Conservation (phyloP, 116 monocot genomes). For the Zostera marina region DNA sequence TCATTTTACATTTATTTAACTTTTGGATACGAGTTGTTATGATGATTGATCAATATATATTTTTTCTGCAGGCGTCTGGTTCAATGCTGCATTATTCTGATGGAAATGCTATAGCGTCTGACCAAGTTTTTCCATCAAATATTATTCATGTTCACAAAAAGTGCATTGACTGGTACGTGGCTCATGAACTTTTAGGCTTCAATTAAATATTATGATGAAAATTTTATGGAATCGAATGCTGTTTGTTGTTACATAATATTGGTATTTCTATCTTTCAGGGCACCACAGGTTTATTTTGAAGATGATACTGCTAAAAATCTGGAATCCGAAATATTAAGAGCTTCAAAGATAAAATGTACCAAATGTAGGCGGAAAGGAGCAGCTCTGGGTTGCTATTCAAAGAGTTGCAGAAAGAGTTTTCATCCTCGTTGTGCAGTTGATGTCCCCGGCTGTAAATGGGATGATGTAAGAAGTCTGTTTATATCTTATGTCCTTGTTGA, state of each 20-base stretch:
- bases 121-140: slow-evolving; percentile 21
- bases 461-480: slow-evolving; percentile 28
- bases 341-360: slow-evolving; percentile 72
- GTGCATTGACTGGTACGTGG: slow-evolving; percentile 68
- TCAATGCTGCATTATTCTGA: slow-evolving; percentile 51
- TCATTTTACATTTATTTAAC: no score
- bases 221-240: not conserved
- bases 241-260: not conserved
- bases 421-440: slow-evolving; percentile 64
- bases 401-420: slow-evolving; percentile 51
- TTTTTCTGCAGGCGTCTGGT: slow-evolving; percentile 35
- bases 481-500: not conserved
- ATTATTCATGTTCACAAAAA: slow-evolving; percentile 56
- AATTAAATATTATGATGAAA: no score
- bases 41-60: not conserved
- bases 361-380: slow-evolving; percentile 68
- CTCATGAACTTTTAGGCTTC: not conserved
- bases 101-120: slow-evolving; percentile 23
- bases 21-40: no score
- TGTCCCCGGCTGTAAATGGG: slow-evolving; percentile 45
- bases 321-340: slow-evolving; percentile 42
- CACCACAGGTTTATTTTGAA: slow-evolving; percentile 52
- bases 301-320: slow-evolving; percentile 45
- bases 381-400: slow-evolving; percentile 67
- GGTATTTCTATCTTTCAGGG: slow-evolving; percentile 18